These are phyloP conservation scores for Alternaria brassicicola DNA, from an alignment of 2,329 filamentous ascomycete genomes.

Conservation along the genomic window DNA sequence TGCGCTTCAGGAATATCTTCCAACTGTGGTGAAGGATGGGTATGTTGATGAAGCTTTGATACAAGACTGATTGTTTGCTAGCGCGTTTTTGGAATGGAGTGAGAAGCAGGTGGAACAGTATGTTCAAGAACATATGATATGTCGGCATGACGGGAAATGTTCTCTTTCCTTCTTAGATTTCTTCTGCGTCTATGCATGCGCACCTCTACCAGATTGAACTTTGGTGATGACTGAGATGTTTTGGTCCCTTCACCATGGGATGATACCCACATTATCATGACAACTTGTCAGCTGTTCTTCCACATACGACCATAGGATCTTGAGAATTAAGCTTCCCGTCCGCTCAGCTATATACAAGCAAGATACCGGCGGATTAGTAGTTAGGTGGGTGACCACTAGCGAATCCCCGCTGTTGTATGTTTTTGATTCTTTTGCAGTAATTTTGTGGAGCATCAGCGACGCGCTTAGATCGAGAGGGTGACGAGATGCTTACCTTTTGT, in stretches of 20 bases:
- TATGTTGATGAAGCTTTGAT: not conserved
- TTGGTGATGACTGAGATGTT: too few species aligned
- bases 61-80: not conserved
- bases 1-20: not conserved
- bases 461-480: not conserved
- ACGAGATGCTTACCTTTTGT: not conserved
- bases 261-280: too few species aligned
- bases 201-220: too few species aligned
- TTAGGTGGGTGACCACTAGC: not conserved
- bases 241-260: too few species aligned
- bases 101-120: conserved; percentile 43
- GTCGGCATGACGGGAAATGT: too few species aligned
- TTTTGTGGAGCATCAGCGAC: not conserved
- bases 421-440: not conserved
- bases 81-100: conserved; percentile 55
- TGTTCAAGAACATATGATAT: conserved; percentile 16
- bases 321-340: not conserved
- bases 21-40: not conserved
- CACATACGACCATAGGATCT: too few species aligned
- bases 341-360: not conserved
- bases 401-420: not conserved
- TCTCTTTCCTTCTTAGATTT: too few species aligned
- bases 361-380: not conserved
- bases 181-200: too few species aligned
- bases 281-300: too few species aligned